Percentiles rank a stretch among this genome's conserved stretches.
These are phyloP conservation scores for Wickerhamomyces queroliae DNA, from an alignment of 805 yeast species.

Conservation along the genomic window DNA sequence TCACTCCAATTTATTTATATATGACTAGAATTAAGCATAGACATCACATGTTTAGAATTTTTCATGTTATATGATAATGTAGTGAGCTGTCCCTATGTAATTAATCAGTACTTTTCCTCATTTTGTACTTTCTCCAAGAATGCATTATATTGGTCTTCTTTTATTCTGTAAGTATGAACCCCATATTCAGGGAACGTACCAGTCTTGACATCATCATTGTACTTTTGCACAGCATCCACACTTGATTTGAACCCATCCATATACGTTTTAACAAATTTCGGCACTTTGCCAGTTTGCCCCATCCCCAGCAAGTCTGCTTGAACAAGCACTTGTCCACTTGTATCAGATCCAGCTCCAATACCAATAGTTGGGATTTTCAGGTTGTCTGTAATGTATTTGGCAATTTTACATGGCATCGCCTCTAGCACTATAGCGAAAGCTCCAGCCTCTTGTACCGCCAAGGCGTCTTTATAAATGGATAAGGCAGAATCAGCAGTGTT, in stretches of 20 bases:
- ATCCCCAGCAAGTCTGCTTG: constrained; percentile 80
- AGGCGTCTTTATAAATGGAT: constrained; percentile 59
- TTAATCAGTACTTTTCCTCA: not conserved
- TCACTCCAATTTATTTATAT: not conserved
- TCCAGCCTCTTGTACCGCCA: constrained; percentile 68
- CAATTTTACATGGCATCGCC: constrained; percentile 77
- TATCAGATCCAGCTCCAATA: constrained; percentile 85
- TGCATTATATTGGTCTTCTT: constrained; percentile 49
- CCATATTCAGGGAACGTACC: constrained; percentile 55
- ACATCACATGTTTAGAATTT: too few species aligned
- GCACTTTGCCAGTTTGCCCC: constrained; percentile 42
- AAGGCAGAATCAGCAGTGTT: constrained; percentile 46
- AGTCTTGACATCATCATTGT: constrained; percentile 52
- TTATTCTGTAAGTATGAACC: constrained; percentile 62
- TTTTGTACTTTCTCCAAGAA: constrained; percentile 29
- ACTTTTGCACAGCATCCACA: constrained; percentile 44
- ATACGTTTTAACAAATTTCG: constrained; percentile 76
- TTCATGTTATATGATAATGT: not conserved
- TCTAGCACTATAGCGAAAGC: constrained; percentile 73
- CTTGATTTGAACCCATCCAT: constrained; percentile 43
- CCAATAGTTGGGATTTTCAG: constrained; percentile 82
- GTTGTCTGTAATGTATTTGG: constrained; percentile 52
- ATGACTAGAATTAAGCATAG: too few species aligned
- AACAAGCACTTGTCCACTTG: constrained; percentile 89
- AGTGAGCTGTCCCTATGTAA: not conserved